Evolutionary conservation across 768 basidiomycete species (phyloP), one percentile per base, ranked within the genome.

Genomic region (Suillus paluster): DNA sequence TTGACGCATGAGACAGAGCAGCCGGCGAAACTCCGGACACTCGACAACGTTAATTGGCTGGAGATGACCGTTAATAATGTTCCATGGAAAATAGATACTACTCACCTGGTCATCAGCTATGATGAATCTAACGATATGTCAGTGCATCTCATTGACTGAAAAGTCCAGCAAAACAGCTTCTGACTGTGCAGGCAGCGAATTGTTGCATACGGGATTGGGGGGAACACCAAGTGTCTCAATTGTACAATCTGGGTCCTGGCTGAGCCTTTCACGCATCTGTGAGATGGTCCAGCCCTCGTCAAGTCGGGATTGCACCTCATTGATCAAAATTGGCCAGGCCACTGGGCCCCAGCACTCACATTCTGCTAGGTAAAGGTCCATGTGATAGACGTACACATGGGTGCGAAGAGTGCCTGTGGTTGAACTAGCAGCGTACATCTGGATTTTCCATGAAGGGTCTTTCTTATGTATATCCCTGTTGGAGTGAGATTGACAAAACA

Each of bases 21-120:
- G 65, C 34, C 64, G 45, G 11, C 68, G 38, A 60, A 74, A 74
- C 27, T 72, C 67, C 17, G 14, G 46, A 54, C 65, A 60, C 49
- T 74, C 66, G 27, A 74, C 63, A 36, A 74, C 59, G 60, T 72
- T 72, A n/a, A 74, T 63, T 21, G 71, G 66, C 72, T 73, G 14
- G 14, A 38, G 21, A 33, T 4, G 12, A 14, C 21, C 4, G 5
- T 23, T 14, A 23, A 45, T 23, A 23, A 54, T 38, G 7, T 19
- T 54, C 4, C 21, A 23, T 38, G 10, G 6, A 54, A 23, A 33
- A 33, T 54, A 23, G 14, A 33, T 23, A 33, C 27, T 23, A 54
- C 44, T 45, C 52, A 54, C 52, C 52, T 54, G 52, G 27, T 49
- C 48, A n/a, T 49, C 19, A n/a, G 48, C 48, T 23, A 49, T 30